phyloP scores from a whole-genome alignment of 2,329 filamentous ascomycete species.

The Orbilia ellipsospora region DNA sequence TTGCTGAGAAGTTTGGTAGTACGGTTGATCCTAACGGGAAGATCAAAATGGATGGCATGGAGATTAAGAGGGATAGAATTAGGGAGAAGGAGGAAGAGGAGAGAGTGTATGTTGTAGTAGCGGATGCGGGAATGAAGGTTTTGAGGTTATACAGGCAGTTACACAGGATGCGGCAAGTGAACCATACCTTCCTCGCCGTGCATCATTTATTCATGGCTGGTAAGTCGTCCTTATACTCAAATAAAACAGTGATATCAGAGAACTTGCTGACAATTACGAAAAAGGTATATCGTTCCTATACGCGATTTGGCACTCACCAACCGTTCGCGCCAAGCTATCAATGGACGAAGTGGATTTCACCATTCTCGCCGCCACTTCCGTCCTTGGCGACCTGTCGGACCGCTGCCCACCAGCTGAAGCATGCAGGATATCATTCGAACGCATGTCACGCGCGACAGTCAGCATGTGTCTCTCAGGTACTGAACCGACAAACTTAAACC shows the following conservation, averaged over 20 bases:
- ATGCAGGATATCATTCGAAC: slow-evolving; percentile 91
- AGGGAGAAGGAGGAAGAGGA: slow-evolving; percentile 76
- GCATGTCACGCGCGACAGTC: slow-evolving; percentile 93
- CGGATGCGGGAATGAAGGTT: slow-evolving; percentile 92
- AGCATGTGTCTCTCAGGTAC: slow-evolving; percentile 82
- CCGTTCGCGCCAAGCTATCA: slow-evolving; percentile 84
- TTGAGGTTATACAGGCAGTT: slow-evolving; percentile 89
- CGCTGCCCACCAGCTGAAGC: slow-evolving; percentile 96
- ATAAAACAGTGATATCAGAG: background rate
- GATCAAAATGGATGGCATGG: slow-evolving; percentile 45
- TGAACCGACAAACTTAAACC: slow-evolving; percentile 59
- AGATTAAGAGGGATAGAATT: slow-evolving; percentile 21
- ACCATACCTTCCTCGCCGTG: slow-evolving; percentile 94
- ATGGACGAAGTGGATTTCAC: slow-evolving; percentile 99
- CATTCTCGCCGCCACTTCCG: slow-evolving; percentile 89
- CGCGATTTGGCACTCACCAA: slow-evolving; percentile 94
- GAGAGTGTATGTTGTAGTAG: slow-evolving; percentile 90
- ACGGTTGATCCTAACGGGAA: slow-evolving; percentile 52
- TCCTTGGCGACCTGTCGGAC: slow-evolving; percentile 88
- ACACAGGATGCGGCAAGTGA: slow-evolving; percentile 87
- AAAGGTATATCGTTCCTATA: slow-evolving; percentile 88
- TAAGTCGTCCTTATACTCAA: slow-evolving; percentile 61
- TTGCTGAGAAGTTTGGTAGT: slow-evolving; percentile 77
- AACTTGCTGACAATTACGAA: slow-evolving; percentile 2
- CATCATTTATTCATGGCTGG: slow-evolving; percentile 98